Percentiles rank a stretch among this genome's conserved stretches.
Evolutionary conservation across 345 rosid species (phyloP).

Genomic region (Aurinia saxatilis): DNA sequence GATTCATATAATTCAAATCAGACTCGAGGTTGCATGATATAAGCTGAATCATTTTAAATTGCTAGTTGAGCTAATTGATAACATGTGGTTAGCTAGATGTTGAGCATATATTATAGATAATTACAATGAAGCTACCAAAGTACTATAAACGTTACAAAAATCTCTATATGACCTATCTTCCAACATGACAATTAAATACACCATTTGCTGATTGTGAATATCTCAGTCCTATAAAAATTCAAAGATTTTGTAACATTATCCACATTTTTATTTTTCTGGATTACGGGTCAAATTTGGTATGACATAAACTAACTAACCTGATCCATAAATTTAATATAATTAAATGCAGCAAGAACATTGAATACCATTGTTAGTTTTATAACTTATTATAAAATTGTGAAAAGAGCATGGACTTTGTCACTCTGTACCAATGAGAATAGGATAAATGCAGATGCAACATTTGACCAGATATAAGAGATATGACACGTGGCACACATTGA

Average conservation of each 20-base stretch:
- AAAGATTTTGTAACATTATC: conserved; percentile 12
- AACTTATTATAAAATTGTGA: neutral
- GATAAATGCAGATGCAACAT: conserved; percentile 22
- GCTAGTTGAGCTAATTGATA: too few species aligned
- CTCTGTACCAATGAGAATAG: neutral
- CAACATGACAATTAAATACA: neutral
- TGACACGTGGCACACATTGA: conserved; percentile 19
- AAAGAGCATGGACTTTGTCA: conserved; percentile 25
- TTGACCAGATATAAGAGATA: conserved; percentile 18
- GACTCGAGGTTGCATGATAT: too few species aligned
- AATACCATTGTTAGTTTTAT: neutral
- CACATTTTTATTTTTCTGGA: conserved; percentile 3
- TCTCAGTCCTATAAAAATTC: conserved; percentile 15
- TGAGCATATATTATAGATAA: neutral
- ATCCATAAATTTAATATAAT: conserved; percentile 3
- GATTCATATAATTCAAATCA: too few species aligned
- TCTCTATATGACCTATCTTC: too few species aligned
- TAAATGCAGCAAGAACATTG: neutral
- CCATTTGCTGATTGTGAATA: conserved; percentile 3
- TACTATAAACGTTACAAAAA: neutral
- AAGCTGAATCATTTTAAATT: too few species aligned
- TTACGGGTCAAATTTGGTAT: conserved; percentile 28
- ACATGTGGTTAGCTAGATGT: neutral
- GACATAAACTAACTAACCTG: conserved; percentile 24
- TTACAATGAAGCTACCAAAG: neutral